phyloP scores from a whole-genome alignment of 2,329 filamentous ascomycete genomes.

The Colletotrichum sp. region DNA sequence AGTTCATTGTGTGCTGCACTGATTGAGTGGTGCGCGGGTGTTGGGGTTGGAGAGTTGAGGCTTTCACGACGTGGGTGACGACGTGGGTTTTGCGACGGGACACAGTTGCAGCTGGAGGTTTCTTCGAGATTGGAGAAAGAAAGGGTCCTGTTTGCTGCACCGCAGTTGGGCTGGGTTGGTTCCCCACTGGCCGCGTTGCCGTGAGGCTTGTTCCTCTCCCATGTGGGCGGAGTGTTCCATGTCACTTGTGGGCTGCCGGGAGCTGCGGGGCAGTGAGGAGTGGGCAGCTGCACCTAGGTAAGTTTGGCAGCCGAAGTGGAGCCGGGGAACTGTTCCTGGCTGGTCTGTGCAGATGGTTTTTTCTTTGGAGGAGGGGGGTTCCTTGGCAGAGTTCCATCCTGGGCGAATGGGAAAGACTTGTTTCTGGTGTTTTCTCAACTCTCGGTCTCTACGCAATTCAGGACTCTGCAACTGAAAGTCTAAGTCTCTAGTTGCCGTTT shows the following conservation, averaged over 20 bases:
- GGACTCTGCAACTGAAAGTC: neutral
- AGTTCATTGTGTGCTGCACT: neutral
- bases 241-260: neutral
- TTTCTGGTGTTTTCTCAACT: neutral
- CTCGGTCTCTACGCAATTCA: neutral
- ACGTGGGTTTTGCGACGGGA: conserved; percentile 6
- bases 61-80: neutral
- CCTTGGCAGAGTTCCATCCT: neutral
- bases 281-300: neutral
- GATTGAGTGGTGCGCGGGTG: neutral
- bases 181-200: neutral
- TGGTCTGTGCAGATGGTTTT: neutral
- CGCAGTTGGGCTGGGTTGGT: neutral
- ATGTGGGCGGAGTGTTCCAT: neutral
- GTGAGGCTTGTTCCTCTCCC: neutral
- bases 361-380: neutral
- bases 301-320: neutral
- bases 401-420: neutral
- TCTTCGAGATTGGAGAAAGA: neutral
- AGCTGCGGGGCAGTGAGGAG: neutral
- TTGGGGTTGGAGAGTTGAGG: neutral
- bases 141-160: neutral
- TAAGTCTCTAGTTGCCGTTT: neutral
- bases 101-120: conserved; percentile 14
- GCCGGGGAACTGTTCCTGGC: neutral